phyloP scores from a whole-genome alignment of 129 eudicot genomes.

The Chrysanthemum makinoi region DNA sequence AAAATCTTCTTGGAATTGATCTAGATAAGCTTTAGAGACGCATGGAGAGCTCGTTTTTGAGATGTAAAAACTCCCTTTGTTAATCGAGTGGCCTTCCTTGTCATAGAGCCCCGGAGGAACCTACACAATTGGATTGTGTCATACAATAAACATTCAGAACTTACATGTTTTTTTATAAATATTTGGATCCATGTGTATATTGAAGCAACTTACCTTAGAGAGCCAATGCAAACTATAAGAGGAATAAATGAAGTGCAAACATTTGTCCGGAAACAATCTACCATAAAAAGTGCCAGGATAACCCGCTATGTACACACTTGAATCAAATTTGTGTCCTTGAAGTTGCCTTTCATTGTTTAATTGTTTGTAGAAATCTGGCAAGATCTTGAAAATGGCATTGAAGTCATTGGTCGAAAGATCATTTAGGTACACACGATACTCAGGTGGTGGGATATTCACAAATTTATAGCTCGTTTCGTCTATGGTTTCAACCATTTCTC shows the following conservation, averaged over 20 bases:
- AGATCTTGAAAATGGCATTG: conserved; percentile 67
- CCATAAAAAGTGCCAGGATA: conserved; percentile 89
- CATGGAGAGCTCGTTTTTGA: conserved; percentile 55
- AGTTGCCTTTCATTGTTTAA: conserved; percentile 31
- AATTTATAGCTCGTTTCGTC: conserved; percentile 35
- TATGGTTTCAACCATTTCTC: conserved; percentile 51
- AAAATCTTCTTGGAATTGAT: conserved; percentile 72
- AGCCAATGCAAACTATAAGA: conserved; percentile 98
- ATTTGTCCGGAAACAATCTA: conserved; percentile 63
- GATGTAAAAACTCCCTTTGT: conserved; percentile 72
- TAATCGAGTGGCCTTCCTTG: conserved; percentile 52
- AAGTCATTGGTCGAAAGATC: conserved; percentile 92
- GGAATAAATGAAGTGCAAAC: conserved; percentile 85
- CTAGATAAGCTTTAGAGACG: conserved; percentile 53
- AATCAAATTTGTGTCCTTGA: conserved; percentile 20
- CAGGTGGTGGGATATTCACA: conserved; percentile 39
- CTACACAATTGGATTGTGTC: conserved; percentile 33
- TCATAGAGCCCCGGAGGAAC: conserved; percentile 73
- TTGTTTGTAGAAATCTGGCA: conserved; percentile 60
- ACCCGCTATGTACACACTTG: conserved; percentile 67
- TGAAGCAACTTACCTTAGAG: conserved; percentile 71
- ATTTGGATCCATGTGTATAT: too few relatives aligned
- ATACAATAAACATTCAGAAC: not conserved
- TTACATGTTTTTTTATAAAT: not conserved
- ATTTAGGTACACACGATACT: conserved; percentile 64